Conservation (phyloP, 176 grass and related monocot species). For the Guadua angustifolia region DNA sequence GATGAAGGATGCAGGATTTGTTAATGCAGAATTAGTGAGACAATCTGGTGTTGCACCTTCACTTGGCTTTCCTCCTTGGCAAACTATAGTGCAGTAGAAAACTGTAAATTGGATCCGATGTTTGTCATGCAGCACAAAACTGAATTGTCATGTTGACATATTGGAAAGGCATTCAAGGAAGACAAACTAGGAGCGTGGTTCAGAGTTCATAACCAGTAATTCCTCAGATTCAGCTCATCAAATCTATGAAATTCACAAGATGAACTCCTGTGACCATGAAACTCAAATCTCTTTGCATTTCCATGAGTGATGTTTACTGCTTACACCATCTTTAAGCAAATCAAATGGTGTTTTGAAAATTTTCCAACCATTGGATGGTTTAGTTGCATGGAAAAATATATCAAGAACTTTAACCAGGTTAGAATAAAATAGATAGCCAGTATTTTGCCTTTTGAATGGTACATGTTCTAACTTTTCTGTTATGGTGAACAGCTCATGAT, state of each 20-base stretch:
- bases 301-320: constrained; percentile 8
- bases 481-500: constrained; percentile 8
- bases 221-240: constrained; percentile 14
- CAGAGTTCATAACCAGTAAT: constrained; percentile 15
- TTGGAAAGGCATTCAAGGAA: constrained; percentile 25
- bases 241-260: constrained; percentile 23
- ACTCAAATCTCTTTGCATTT: constrained; percentile 12
- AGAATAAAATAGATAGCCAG: constrained; percentile 23
- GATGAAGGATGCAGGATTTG: constrained; percentile 41
- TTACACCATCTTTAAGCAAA: constrained; percentile 19
- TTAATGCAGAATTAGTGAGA: constrained; percentile 40
- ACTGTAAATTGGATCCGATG: not conserved
- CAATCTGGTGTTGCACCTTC: constrained; percentile 22
- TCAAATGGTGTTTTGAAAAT: constrained; percentile 26
- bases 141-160: constrained; percentile 28
- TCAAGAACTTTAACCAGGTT: constrained; percentile 30
- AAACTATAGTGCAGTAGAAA: constrained; percentile 34
- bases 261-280: constrained; percentile 14
- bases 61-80: constrained; percentile 49
- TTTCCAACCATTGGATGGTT: constrained; percentile 2
- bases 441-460: not conserved
- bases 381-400: constrained; percentile 24
- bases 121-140: constrained; percentile 27
- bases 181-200: not conserved
- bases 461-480: not conserved